phyloP scores from a whole-genome alignment of 495 filamentous ascomycete species.

The Podospora conica region DNA sequence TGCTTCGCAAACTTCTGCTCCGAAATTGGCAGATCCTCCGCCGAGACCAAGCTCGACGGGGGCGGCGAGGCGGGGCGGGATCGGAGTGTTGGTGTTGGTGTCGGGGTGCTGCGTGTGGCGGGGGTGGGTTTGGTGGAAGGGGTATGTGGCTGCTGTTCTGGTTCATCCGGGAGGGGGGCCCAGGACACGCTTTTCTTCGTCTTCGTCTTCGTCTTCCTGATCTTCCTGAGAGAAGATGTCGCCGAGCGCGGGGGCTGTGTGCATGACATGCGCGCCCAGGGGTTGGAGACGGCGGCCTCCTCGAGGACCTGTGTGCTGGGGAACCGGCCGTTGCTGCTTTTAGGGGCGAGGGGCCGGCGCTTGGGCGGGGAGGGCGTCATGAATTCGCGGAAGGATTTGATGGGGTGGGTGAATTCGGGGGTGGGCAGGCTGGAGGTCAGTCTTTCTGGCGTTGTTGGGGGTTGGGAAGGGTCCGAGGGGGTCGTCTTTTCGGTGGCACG shows the following conservation, averaged over 20 bases:
- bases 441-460: constrained; percentile 24
- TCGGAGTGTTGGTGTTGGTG: neutral
- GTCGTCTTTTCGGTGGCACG: constrained; percentile 1
- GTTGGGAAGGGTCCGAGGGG: neutral
- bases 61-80: constrained; percentile 23
- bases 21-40: constrained; percentile 7
- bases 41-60: constrained; percentile 11
- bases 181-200: constrained; percentile 28
- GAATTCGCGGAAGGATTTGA: constrained; percentile 28
- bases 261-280: constrained; percentile 12
- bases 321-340: constrained; percentile 12
- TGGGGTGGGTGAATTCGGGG: constrained; percentile 25
- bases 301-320: constrained; percentile 23
- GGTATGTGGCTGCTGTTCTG: neutral
- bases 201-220: neutral
- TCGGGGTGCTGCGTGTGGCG: neutral
- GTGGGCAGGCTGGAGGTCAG: constrained; percentile 24
- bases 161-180: constrained; percentile 17
- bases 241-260: neutral
- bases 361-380: constrained; percentile 25
- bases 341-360: constrained; percentile 11
- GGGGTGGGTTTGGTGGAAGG: neutral
- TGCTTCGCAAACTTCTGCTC: constrained; percentile 28
- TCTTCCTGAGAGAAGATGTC: neutral
- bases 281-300: constrained; percentile 24